Base-by-base conservation (phyloP, 176 grass and related monocot genomes). In the Musa troglodytarum region DNA sequence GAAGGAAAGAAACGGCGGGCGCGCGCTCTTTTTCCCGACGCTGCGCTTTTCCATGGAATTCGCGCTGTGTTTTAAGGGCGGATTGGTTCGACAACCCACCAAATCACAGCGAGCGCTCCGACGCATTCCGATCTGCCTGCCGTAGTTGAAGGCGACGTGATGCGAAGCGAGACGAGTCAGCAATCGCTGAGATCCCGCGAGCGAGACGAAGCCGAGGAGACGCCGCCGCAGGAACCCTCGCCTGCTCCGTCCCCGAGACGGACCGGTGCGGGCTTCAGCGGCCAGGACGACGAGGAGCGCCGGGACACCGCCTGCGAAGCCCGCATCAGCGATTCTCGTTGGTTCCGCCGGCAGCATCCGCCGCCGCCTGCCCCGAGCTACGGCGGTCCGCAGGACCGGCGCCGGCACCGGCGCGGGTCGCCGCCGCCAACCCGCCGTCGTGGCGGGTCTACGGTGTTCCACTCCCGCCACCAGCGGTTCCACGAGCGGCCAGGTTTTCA, bases 401-500 rank as follows among this genome's bases (percentile, higher is more conserved):
- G 81, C 17, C 76, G 79, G 11, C 80, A 78, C 1, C 68, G 64
- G 71, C 79, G 77, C 53, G 82, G 43, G 9, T 80, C 82, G 11
- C 84, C 86, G 8, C 84, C 53, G 13, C 3, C 67, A 50, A 2
- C 52, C 12, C 90, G 83, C 50, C 83, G 86, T 68, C 86, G 89
- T 63, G 85, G 75, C 43, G 83, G 67, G 0, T 81, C 83, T 1
- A 71, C 81, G 6, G 75, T 72, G 9, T 92, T 86, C 71, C 86
- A 82, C 54, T 76, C 83, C 16, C 86, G 86, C 19, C 75, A 81
- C 67, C 63, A 29, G 9, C 84, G 90, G 23, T 87, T 77, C 82
- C 70, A 82, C 56, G 63, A 82, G 16, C 74, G 75, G 43, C 77
- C 69, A 92, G 90, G 90, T 92, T 62, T 80, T 77, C 73, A 26